These are phyloP conservation scores for Pelargonium australe DNA, from an alignment of 441 rosid genomes.

Conservation along the genomic window DNA sequence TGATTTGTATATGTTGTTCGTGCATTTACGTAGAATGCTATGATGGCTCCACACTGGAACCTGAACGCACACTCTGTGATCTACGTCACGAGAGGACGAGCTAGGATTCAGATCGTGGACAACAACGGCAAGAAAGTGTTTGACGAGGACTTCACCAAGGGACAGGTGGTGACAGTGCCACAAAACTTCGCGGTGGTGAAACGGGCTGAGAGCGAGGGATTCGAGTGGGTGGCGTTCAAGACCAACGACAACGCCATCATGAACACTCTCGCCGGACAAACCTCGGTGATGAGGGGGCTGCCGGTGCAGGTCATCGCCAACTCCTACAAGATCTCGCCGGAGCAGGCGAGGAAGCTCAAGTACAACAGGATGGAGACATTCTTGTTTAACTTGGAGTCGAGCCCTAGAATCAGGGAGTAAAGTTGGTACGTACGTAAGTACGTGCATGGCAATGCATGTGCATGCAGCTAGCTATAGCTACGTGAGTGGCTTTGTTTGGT, in stretches of 20 bases:
- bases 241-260: constrained; percentile 52
- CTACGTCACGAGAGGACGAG: constrained; percentile 48
- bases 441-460: too few species aligned
- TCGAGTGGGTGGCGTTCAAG: constrained; percentile 58
- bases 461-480: too few species aligned
- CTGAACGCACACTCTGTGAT: too few species aligned
- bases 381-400: too few species aligned
- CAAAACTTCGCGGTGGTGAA: constrained; percentile 55
- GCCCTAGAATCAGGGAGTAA: too few species aligned
- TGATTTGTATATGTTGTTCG: too few species aligned
- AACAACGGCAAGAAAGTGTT: constrained; percentile 50
- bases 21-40: too few species aligned
- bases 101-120: constrained; percentile 50
- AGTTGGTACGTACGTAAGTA: too few species aligned
- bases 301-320: constrained; percentile 50
- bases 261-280: constrained; percentile 45
- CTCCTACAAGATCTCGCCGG: constrained; percentile 40
- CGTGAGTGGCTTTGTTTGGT: too few species aligned
- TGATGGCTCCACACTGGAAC: too few species aligned
- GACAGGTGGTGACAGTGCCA: constrained; percentile 54
- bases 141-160: constrained; percentile 39
- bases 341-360: constrained; percentile 58
- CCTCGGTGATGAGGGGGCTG: constrained; percentile 45
- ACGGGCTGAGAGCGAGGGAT: constrained; percentile 37
- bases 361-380: constrained; percentile 34